These are phyloP conservation scores for Adansonia rubrostipa DNA, from an alignment of 441 rosid species.

Conservation along the genomic window DNA sequence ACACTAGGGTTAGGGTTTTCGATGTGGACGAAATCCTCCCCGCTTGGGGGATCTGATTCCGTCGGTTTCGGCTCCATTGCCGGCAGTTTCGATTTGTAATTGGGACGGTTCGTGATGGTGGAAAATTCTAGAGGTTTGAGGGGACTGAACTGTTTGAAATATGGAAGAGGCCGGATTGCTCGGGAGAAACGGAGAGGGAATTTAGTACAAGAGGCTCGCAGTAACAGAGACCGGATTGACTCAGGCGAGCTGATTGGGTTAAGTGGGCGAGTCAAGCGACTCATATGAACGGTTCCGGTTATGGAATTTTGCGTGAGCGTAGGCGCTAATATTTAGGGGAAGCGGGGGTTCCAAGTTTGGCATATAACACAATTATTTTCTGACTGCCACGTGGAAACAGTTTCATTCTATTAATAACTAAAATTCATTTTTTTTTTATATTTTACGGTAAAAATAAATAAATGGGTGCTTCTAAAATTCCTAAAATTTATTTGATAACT, in stretches of 20 bases:
- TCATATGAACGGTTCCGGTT: conserved; percentile 36
- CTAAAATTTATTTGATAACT: too few species aligned
- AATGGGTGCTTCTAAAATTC: too few species aligned
- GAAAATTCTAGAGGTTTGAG: background rate
- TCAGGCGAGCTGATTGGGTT: conserved; percentile 32
- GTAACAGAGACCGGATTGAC: conserved; percentile 25
- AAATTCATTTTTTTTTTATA: too few species aligned
- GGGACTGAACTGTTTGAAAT: conserved; percentile 4
- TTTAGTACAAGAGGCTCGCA: background rate
- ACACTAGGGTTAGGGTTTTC: conserved; percentile 55
- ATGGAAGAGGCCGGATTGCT: background rate
- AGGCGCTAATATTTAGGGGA: background rate
- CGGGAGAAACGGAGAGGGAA: conserved; percentile 3
- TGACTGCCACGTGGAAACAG: too few species aligned
- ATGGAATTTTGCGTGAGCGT: background rate
- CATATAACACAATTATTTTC: too few species aligned
- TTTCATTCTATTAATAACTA: too few species aligned
- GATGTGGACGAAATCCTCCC: conserved; percentile 78
- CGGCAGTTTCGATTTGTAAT: conserved; percentile 24
- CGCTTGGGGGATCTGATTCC: conserved; percentile 42
- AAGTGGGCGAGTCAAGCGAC: conserved; percentile 37
- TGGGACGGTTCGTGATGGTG: conserved; percentile 11
- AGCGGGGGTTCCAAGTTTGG: background rate
- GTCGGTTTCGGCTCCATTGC: conserved; percentile 47
- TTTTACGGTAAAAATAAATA: too few species aligned